These are phyloP conservation scores for Quercus mongolica DNA, from an alignment of 306 rosid genomes.

Conservation along the genomic window DNA sequence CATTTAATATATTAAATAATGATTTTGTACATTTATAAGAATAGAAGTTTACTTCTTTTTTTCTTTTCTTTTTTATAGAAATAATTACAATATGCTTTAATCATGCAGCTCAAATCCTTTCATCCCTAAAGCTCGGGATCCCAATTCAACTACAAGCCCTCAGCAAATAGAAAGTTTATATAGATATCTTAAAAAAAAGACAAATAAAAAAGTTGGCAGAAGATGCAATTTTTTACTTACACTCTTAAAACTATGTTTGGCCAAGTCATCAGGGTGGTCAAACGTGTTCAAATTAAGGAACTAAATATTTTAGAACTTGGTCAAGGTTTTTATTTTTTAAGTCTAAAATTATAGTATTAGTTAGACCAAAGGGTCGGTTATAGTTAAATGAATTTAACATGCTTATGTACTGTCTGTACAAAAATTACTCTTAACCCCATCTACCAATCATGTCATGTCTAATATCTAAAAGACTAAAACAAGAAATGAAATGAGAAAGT, in stretches of 20 bases:
- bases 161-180: too few relatives aligned
- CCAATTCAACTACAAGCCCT: too few relatives aligned
- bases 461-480: neutral
- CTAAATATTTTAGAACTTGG: neutral
- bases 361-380: neutral
- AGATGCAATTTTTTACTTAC: neutral
- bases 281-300: neutral
- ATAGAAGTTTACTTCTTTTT: too few relatives aligned
- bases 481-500: neutral
- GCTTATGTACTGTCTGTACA: neutral
- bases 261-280: neutral
- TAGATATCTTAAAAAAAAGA: too few relatives aligned
- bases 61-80: too few relatives aligned
- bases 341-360: neutral
- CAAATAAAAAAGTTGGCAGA: neutral
- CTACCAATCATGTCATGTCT: neutral
- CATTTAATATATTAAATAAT: too few relatives aligned
- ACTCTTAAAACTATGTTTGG: neutral
- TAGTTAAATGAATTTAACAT: neutral
- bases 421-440: neutral
- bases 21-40: too few relatives aligned
- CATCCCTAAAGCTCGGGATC: fast-evolving
- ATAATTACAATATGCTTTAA: too few relatives aligned
- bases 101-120: too few relatives aligned
- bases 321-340: neutral